A percentile compares a stretch with the other conserved stretches of the same genome.
phyloP scores from a whole-genome alignment of 768 basidiomycete genomes.

The Thelephora aurantiotincta region DNA sequence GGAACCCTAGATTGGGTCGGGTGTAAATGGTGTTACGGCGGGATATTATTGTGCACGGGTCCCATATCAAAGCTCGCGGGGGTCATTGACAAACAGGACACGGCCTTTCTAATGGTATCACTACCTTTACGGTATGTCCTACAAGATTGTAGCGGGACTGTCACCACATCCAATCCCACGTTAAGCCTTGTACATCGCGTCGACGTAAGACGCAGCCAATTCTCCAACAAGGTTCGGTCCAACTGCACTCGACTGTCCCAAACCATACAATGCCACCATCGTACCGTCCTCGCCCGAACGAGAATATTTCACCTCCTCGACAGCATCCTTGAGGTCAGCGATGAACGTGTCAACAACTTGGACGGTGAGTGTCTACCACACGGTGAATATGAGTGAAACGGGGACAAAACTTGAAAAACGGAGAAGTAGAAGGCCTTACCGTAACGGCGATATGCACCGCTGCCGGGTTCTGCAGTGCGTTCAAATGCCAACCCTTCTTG shows the following conservation, averaged over 20 bases:
- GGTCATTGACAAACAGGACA: too few species aligned
- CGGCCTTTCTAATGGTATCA: too few species aligned
- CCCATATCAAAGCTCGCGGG: too few species aligned
- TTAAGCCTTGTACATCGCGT: constrained; percentile 70
- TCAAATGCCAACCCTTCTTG: constrained; percentile 83
- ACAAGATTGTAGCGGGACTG: too few species aligned
- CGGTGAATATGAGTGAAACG: background rate
- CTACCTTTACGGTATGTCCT: too few species aligned
- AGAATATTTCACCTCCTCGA: constrained; percentile 51
- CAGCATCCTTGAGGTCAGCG: constrained; percentile 66
- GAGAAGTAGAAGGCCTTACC: constrained; percentile 28
- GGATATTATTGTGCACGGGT: too few species aligned
- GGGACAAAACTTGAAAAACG: constrained; percentile 2
- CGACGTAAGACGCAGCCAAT: constrained; percentile 68
- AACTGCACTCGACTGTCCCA: constrained; percentile 70
- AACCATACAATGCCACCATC: constrained; percentile 90
- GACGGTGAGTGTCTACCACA: constrained; percentile 61
- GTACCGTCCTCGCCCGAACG: constrained; percentile 56
- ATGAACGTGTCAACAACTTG: constrained; percentile 64
- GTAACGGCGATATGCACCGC: constrained; percentile 93
- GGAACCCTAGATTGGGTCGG: too few species aligned
- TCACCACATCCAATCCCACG: background rate
- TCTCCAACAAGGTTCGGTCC: constrained; percentile 71
- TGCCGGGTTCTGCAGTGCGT: constrained; percentile 63
- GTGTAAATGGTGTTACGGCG: too few species aligned